Conservation (phyloP, 2,329 filamentous ascomycete species). For the Cladosporium sp. region DNA sequence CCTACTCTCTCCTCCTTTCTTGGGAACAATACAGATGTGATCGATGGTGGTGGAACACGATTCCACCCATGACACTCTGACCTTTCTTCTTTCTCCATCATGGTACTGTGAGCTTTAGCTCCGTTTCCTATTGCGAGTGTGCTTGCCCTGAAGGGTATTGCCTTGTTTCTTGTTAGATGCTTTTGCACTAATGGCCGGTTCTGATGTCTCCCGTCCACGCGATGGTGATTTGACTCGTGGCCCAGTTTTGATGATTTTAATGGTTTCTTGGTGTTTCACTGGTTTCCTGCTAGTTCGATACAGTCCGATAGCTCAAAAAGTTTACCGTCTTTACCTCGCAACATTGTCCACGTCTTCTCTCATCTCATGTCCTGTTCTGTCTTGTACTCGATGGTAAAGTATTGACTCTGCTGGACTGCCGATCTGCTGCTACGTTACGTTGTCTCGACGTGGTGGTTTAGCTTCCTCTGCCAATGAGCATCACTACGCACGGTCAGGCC, state of each 20-base stretch:
- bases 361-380: not conserved
- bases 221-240: slow-evolving; percentile 20
- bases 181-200: slow-evolving; percentile 41
- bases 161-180: slow-evolving; percentile 13
- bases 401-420: not conserved
- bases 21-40: slow-evolving; percentile 14
- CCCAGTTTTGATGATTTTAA: slow-evolving; percentile 7
- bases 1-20: not conserved
- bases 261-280: not conserved
- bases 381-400: not conserved
- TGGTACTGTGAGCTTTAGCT: slow-evolving; percentile 8
- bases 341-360: not conserved
- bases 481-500: not conserved
- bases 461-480: not conserved
- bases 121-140: slow-evolving; percentile 16
- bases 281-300: slow-evolving; percentile 3
- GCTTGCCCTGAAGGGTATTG: not conserved
- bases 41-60: slow-evolving; percentile 14
- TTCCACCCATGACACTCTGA: slow-evolving; percentile 8
- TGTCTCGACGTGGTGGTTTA: not conserved
- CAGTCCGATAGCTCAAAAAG: slow-evolving; percentile 12
- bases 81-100: slow-evolving; percentile 9
- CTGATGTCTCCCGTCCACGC: slow-evolving; percentile 19
- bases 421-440: not conserved
- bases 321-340: slow-evolving; percentile 11